Conservation (phyloP, 768 basidiomycete genomes). For the Gymnopilus junonius region DNA sequence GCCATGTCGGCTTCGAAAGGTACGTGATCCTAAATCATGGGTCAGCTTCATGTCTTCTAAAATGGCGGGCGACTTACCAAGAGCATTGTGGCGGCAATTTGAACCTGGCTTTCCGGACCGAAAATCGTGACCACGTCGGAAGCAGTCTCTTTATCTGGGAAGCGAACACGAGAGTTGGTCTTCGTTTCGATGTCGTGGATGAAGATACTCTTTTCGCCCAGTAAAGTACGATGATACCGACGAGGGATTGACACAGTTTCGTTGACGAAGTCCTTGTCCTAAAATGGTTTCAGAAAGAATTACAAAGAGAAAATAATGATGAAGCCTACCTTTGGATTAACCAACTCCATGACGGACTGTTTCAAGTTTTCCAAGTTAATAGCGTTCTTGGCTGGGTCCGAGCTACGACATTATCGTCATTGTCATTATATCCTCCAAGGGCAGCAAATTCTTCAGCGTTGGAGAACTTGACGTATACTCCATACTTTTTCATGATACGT, state of each 20-base stretch:
- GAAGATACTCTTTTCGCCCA: slow-evolving; percentile 97
- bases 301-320: neutral
- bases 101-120: slow-evolving; percentile 95
- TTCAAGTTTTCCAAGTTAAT: slow-evolving; percentile 94
- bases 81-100: slow-evolving; percentile 95
- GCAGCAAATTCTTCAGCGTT: slow-evolving; percentile 97
- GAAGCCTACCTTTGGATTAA: slow-evolving; percentile 82
- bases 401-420: slow-evolving; percentile 99
- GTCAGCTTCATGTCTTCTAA: neutral
- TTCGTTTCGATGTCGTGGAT: slow-evolving; percentile 97
- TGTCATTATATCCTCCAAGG: slow-evolving; percentile 93
- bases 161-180: slow-evolving; percentile 91
- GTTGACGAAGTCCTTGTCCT: slow-evolving; percentile 97
- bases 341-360: slow-evolving; percentile 96
- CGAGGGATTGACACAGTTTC: slow-evolving; percentile 94
- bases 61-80: slow-evolving; percentile 56
- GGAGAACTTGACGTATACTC: slow-evolving; percentile 99
- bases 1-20: slow-evolving; percentile 96
- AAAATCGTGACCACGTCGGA: slow-evolving; percentile 96
- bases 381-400: slow-evolving; percentile 96
- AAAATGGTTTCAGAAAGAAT: neutral
- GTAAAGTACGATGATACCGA: slow-evolving; percentile 91
- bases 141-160: slow-evolving; percentile 94
- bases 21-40: slow-evolving; percentile 79
- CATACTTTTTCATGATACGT: slow-evolving; percentile 99